Evolutionary conservation across 805 yeast species (phyloP).

Genomic region (Saturnispora quitensis): DNA sequence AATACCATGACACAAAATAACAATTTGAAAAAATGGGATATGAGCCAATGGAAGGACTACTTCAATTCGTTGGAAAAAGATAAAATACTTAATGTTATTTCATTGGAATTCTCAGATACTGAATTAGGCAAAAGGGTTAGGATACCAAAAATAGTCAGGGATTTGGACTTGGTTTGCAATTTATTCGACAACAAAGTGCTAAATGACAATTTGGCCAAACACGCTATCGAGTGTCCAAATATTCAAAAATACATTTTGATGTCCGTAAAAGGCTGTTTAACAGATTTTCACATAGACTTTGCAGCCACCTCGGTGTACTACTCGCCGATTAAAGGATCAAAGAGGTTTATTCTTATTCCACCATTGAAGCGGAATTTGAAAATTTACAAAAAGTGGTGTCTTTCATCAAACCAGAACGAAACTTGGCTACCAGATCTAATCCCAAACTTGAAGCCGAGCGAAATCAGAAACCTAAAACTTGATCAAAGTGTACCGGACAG

Average conservation of each 20-base stretch:
- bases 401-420: slow-evolving; percentile 48
- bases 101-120: slow-evolving; percentile 65
- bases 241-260: slow-evolving; percentile 74
- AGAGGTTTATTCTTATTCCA: slow-evolving; percentile 69
- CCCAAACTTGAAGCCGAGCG: slow-evolving; percentile 14
- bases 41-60: slow-evolving; percentile 69
- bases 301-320: slow-evolving; percentile 91
- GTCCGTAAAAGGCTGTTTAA: slow-evolving; percentile 73
- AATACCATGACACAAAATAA: slow-evolving; percentile 78
- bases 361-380: slow-evolving; percentile 58
- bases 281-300: slow-evolving; percentile 88
- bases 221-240: slow-evolving; percentile 34
- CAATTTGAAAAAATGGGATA: slow-evolving; percentile 49
- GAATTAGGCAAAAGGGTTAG: slow-evolving; percentile 37
- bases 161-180: slow-evolving; percentile 58
- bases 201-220: background rate
- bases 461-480: slow-evolving; percentile 2
- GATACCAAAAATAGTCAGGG: slow-evolving; percentile 59
- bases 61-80: slow-evolving; percentile 35
- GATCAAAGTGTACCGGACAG: slow-evolving; percentile 15
- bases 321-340: slow-evolving; percentile 67
- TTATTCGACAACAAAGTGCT: slow-evolving; percentile 40
- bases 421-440: slow-evolving; percentile 55
- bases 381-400: slow-evolving; percentile 66
- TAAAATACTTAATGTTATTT: slow-evolving; percentile 68